phyloP scores from a whole-genome alignment of 1,139 yeast species.

The Lodderomyces jiufengensis region DNA sequence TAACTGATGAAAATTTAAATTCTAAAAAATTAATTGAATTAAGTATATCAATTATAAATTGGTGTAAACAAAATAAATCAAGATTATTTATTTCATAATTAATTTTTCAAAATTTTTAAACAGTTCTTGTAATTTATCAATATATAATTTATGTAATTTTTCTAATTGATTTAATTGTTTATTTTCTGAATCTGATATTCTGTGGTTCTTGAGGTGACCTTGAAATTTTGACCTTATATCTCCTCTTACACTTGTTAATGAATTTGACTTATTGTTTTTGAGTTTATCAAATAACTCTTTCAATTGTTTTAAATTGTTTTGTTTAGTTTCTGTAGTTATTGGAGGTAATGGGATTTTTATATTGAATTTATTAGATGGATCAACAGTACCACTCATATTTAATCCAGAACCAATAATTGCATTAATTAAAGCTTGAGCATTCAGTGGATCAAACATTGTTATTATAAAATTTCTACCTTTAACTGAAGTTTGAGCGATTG shows the following conservation, averaged over 20 bases:
- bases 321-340: conserved; percentile 65
- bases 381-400: conserved; percentile 76
- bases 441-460: conserved; percentile 79
- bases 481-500: conserved; percentile 71
- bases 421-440: conserved; percentile 65
- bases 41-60: conserved; percentile 32
- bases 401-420: conserved; percentile 65
- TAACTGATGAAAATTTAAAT: conserved; percentile 24
- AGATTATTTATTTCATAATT: conserved; percentile 37
- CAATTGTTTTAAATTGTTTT: conserved; percentile 53
- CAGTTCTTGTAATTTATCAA: conserved; percentile 53
- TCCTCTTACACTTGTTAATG: conserved; percentile 59
- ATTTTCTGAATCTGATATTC: conserved; percentile 53
- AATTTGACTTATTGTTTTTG: conserved; percentile 41
- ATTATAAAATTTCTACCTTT: conserved; percentile 69
- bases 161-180: conserved; percentile 60
- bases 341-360: conserved; percentile 76
- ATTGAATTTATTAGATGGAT: conserved; percentile 67
- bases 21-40: conserved; percentile 32
- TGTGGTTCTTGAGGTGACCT: conserved; percentile 38
- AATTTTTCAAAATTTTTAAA: conserved; percentile 60
- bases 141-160: conserved; percentile 59
- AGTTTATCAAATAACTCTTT: conserved; percentile 63
- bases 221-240: conserved; percentile 58
- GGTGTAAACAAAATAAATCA: conserved; percentile 37